Conservation (phyloP, 768 basidiomycete species). For the Naematelia aurantialba region DNA sequence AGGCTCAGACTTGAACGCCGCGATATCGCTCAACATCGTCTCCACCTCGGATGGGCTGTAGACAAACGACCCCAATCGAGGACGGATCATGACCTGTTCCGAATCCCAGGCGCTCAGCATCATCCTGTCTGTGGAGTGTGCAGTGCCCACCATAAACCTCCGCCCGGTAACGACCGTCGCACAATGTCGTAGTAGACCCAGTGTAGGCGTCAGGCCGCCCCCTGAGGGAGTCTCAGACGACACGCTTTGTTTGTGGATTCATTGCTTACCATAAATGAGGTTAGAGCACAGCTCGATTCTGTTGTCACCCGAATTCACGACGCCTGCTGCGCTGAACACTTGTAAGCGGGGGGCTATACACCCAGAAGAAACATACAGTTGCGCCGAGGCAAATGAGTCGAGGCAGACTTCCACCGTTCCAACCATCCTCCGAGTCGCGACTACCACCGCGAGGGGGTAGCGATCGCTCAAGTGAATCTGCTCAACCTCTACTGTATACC, state of each 20-base stretch:
- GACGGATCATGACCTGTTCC: conserved; percentile 72
- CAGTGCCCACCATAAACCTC: conserved; percentile 60
- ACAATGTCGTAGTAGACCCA: conserved; percentile 67
- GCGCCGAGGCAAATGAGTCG: conserved; percentile 70
- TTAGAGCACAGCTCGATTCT: conserved; percentile 58
- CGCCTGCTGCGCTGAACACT: background rate
- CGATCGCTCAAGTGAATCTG: too few relatives aligned
- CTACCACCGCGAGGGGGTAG: too few relatives aligned
- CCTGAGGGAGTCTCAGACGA: too few relatives aligned
- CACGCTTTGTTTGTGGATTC: too few relatives aligned
- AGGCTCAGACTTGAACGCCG: conserved; percentile 60
- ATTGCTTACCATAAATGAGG: conserved; percentile 71
- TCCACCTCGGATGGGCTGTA: conserved; percentile 65
- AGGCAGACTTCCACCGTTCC: conserved; percentile 67
- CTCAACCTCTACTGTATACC: background rate
- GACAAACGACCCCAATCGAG: conserved; percentile 72
- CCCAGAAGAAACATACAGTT: conserved; percentile 54
- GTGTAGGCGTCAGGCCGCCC: conserved; percentile 75
- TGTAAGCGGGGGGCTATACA: background rate
- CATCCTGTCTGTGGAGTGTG: background rate
- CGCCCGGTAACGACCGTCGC: conserved; percentile 52
- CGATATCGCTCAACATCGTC: conserved; percentile 74
- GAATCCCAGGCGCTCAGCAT: background rate
- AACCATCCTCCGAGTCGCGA: too few relatives aligned
- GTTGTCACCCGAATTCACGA: conserved; percentile 4